Conservation (phyloP, 495 filamentous ascomycete species). For the Hypoxylon subgilvum region DNA sequence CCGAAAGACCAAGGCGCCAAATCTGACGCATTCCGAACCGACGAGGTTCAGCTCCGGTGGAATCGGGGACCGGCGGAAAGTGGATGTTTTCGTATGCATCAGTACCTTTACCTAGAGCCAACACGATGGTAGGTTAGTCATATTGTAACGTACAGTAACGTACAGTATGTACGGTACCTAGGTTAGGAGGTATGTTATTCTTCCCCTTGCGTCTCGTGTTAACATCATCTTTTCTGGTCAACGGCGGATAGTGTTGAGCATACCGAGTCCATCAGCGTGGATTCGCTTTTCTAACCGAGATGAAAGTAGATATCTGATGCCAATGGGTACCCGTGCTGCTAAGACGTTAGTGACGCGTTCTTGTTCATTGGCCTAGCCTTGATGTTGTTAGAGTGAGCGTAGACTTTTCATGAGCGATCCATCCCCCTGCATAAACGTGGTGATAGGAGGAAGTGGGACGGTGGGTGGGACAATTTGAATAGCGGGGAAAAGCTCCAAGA, state of each 20-base stretch:
- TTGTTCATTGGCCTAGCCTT: conserved; percentile 8
- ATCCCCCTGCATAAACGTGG: conserved; percentile 24
- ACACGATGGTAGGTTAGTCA: conserved; percentile 18
- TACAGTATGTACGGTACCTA: too few relatives aligned
- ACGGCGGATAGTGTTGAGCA: background rate
- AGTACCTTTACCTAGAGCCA: background rate
- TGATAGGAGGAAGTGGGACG: conserved; percentile 21
- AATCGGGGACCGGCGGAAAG: conserved; percentile 21
- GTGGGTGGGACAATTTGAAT: too few relatives aligned
- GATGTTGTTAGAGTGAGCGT: conserved; percentile 6
- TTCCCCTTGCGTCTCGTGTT: conserved; percentile 17
- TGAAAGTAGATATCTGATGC: background rate
- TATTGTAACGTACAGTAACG: too few relatives aligned
- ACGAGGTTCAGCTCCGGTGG: conserved; percentile 1
- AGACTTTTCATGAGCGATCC: background rate
- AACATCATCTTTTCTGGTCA: background rate
- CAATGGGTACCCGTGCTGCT: background rate
- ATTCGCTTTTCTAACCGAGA: conserved; percentile 7
- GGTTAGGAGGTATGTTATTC: background rate
- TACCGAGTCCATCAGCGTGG: conserved; percentile 1
- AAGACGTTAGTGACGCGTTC: conserved; percentile 11
- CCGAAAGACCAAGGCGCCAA: conserved; percentile 19
- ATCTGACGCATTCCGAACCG: conserved; percentile 24
- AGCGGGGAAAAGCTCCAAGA: conserved; percentile 23
- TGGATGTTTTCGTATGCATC: conserved; percentile 9